Base-by-base conservation (phyloP, 495 filamentous ascomycete genomes). In the Entonaema liquescens region DNA sequence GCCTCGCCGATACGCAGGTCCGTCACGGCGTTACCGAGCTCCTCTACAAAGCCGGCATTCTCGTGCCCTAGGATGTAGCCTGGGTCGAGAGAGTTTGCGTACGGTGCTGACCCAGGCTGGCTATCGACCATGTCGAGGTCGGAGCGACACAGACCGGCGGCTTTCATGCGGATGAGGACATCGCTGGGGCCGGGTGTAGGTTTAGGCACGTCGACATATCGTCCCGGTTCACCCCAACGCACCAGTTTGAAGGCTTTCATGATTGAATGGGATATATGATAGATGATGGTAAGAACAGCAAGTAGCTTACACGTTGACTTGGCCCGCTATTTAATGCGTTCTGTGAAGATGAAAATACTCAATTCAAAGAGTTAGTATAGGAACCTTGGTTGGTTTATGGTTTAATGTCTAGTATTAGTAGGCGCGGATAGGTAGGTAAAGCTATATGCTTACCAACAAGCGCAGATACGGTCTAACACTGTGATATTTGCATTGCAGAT, bases 101-200 rank as follows among this genome's bases (percentile, higher is more conserved):
- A 49, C 4, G 52, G 52, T 8, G 54, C 47, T 0, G 58, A 63
- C 15, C 67, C 59, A 11, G 58, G 47, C 57, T 35, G 15, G 62
- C 74, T 75, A 3, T 69, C 68, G 2, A 83, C 83, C 55, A 85
- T 76, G 58, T 86, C 83, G 0, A 84, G 77, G 71, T 87, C 84
- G 7, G 82, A 77, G 0, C 83, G 83, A 63, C 82, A 83, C 47
- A 87, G 71, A 28, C 76, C 80, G 0, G 83, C 82, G 8, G 84
- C 85, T 55, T 84, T 79, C 36, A 86, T 79, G 61, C 79, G 80
- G 67, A 88, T 80, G 0, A 88, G 71, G 6, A 87, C 73, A 58
- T 86, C 79, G 59, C 33, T 26, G 2, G 67, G 54, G 5, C 67
- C 67, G 1, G 67, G 67, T 38, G n/a, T 1, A 35, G 67, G 25